Evolutionary conservation across 495 filamentous ascomycete genomes (phyloP), one percentile per base, ranked within the genome.

Genomic region (Hapsidospora chrysogenum): DNA sequence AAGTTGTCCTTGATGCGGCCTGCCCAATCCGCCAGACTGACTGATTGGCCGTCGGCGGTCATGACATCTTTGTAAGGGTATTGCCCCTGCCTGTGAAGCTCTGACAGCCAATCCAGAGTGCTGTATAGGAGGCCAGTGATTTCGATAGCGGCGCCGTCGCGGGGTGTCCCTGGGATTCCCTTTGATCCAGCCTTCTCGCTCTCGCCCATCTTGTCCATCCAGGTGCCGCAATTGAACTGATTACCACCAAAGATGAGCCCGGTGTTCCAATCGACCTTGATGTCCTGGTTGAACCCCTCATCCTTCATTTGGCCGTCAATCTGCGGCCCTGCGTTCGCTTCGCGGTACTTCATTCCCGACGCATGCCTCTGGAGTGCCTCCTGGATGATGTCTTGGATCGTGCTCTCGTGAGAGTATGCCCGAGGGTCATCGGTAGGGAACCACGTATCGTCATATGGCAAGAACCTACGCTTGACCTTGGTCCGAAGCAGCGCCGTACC

Each of bases 161-260:
- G 72, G 23, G 92, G 92, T 17, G 92, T 96, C 2, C 85, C 92
- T 0, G 92, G 92, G n/a, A 89, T 60, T 35, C 92, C 92, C 61
- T 94, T 96, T 47, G 74, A 92, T 25, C 80, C 76, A 16, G 92
- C 92, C 38, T 75, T 81, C 37, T 80, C 70, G 38, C 83, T 92
- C 55, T 99, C 92, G n/a, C 92, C 92, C 89, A 96, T 99, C 67
- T 99, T 99, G 60, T 99, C 92, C 79, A 94, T 92, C 92, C 92
- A 99, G 3, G 92, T 99, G 36, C 92, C 92, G 46, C 92, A 99
- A 50, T 99, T 99, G 51, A 58, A 61, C 50, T 95, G 84, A 43
- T 78, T 95, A 23, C 92, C 92, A 25, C 92, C 92, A 44, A 86
- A 92, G 39, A 99, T 76, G 35, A 99, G 67, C 13, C 92, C 92